Base-by-base conservation (phyloP, 306 rosid species). In the Senna siamea region DNA sequence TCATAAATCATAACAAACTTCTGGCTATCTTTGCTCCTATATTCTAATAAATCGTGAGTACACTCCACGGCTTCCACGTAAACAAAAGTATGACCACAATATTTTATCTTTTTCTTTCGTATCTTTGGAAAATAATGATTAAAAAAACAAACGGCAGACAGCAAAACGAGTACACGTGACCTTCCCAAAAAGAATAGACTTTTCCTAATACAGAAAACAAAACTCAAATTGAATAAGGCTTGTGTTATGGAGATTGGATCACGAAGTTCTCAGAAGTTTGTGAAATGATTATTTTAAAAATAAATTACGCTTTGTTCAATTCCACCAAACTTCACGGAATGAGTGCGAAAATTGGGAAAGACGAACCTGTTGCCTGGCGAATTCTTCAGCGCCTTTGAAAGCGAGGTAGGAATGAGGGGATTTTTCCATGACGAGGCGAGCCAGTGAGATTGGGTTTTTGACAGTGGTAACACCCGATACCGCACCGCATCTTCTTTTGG, bases 331-430 rank as follows among this genome's bases (percentile, higher is more conserved):
- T n/a, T n/a, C n/a, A n/a, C n/a, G n/a, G n/a, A n/a, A n/a, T n/a
- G n/a, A n/a, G n/a, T n/a, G n/a, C n/a, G n/a, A n/a, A n/a, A n/a
- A 69, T 6, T 2, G 12, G 30, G 5, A 34, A 13, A n/a, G 15
- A 28, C 86, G 23, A 15, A 91, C 98, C 93, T 94, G 97, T 28
- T 90, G 63, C 17, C 89, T 48, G 43, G 99, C 97, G 40, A 94
- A 94, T 8, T 87, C 82, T 74, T 94, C 99, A 0, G 99, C 99
- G 38, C 99, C 98, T 5, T 85, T 43, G 69, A 92, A 94, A 56
- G 96, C 99, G 0, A 94, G 90, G 68, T 94, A 94, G 72, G 99
- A 94, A 77, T 94, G 99, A 0, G 99, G 99, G 8, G 99, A 94
- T 44, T 90, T 92, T 5, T 94, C 99, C 99, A 94, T 92, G 9